phyloP scores from a whole-genome alignment of 2,329 filamentous ascomycete species.

The Pyrenophora teres region DNA sequence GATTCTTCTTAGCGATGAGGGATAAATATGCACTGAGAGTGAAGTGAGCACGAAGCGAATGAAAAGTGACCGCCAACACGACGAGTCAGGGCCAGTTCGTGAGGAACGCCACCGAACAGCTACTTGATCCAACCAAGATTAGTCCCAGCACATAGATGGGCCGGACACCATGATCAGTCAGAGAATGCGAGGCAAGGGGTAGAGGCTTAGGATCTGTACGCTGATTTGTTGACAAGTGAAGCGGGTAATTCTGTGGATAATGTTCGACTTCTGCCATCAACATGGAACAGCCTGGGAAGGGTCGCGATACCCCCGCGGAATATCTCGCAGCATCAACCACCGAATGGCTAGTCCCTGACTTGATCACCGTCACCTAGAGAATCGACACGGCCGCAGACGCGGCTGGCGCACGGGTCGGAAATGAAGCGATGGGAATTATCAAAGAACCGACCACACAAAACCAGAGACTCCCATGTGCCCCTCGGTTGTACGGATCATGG shows the following conservation, averaged over 20 bases:
- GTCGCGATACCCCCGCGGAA: background rate
- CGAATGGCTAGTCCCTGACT: background rate
- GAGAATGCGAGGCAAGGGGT: too few relatives aligned
- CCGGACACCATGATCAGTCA: too few relatives aligned
- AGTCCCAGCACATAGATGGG: too few relatives aligned
- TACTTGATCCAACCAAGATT: too few relatives aligned
- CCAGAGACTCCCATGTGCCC: background rate
- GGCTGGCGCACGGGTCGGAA: conserved; percentile 7
- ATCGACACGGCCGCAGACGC: background rate
- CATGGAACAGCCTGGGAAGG: background rate
- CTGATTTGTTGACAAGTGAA: background rate
- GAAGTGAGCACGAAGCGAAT: too few relatives aligned
- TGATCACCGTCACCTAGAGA: background rate
- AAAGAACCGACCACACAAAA: background rate
- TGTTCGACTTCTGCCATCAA: background rate
- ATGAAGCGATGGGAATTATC: conserved; percentile 8
- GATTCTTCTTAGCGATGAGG: too few relatives aligned
- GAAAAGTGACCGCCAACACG: too few relatives aligned
- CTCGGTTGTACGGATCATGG: background rate
- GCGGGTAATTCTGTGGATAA: too few relatives aligned
- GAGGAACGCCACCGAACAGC: too few relatives aligned
- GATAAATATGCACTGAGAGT: too few relatives aligned
- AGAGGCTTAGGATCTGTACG: too few relatives aligned
- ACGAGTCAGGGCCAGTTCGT: too few relatives aligned
- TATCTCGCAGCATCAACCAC: background rate